Evolutionary conservation across 1,284 basidiomycete species (phyloP).

Genomic region (Cystobasidium slooffiae): DNA sequence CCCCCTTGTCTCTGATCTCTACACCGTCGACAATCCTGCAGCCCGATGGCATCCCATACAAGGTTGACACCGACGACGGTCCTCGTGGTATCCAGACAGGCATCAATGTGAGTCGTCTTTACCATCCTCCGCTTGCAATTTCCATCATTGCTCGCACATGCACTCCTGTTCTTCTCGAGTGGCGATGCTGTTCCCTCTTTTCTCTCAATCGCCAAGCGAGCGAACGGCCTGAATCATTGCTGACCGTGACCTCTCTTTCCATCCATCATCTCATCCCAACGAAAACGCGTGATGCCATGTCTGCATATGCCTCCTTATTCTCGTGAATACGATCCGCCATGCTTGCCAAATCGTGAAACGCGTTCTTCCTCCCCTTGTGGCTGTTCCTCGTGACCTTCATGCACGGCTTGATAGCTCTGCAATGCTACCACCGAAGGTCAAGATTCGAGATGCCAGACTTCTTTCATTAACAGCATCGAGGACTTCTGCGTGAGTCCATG

Average conservation of each 20-base stretch:
- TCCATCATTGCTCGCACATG: not conserved
- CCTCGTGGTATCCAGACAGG: conserved; percentile 43
- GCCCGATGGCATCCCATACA: conserved; percentile 45
- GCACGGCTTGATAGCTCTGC: conserved; percentile 57
- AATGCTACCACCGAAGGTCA: conserved; percentile 70
- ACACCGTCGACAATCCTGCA: not conserved
- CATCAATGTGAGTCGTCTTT: conserved; percentile 38
- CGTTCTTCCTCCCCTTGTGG: not conserved
- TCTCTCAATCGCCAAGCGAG: conserved; percentile 2
- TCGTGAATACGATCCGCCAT: no score
- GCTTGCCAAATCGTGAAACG: not conserved
- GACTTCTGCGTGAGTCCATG: conserved; percentile 46
- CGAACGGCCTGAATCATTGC: not conserved
- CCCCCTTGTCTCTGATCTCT: not conserved
- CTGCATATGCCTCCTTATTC: no score
- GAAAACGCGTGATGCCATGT: conserved; percentile 1
- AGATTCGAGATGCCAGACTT: conserved; percentile 68
- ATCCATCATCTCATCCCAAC: not conserved
- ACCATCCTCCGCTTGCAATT: not conserved
- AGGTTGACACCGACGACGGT: conserved; percentile 41
- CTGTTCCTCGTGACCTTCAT: not conserved
- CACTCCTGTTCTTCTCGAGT: not conserved
- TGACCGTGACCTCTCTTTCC: not conserved
- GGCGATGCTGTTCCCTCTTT: not conserved
- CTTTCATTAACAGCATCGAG: conserved; percentile 51